These are phyloP conservation scores for Diaporthe vexans DNA, from an alignment of 2,329 filamentous ascomycete genomes.

Conservation along the genomic window DNA sequence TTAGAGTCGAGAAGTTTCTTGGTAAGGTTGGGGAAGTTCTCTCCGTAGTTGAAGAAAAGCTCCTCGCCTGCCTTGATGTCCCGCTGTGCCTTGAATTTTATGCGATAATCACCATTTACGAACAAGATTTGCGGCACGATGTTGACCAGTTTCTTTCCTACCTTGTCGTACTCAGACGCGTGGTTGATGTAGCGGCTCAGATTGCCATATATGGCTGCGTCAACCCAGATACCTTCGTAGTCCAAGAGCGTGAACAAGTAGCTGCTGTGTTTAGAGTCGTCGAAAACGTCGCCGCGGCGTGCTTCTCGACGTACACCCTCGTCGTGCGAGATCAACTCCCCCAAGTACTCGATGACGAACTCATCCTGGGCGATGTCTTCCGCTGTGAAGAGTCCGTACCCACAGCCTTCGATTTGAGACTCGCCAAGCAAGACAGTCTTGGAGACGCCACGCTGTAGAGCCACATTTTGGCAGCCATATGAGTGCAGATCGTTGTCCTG, in stretches of 20 bases:
- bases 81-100: conserved; percentile 78
- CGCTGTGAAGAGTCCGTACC: conserved; percentile 82
- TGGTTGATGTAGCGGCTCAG: conserved; percentile 89
- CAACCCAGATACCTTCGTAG: conserved; percentile 76
- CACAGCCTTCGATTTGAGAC: conserved; percentile 76
- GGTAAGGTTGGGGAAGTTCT: conserved; percentile 74
- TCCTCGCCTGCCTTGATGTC: conserved; percentile 81
- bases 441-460: conserved; percentile 75
- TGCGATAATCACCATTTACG: conserved; percentile 82
- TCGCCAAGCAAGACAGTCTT: conserved; percentile 78
- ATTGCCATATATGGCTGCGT: conserved; percentile 83
- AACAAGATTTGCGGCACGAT: conserved; percentile 76
- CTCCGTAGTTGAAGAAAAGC: conserved; percentile 85
- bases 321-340: conserved; percentile 79
- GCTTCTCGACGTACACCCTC: conserved; percentile 79
- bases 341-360: conserved; percentile 86
- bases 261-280: conserved; percentile 74
- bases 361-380: conserved; percentile 76
- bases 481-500: conserved; percentile 69
- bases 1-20: conserved; percentile 64
- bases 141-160: conserved; percentile 64
- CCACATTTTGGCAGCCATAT: conserved; percentile 78
- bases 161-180: conserved; percentile 65
- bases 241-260: conserved; percentile 74
- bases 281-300: conserved; percentile 70